phyloP scores from a whole-genome alignment of 2,329 filamentous ascomycete species.

The Pseudogymnoascus sp. region DNA sequence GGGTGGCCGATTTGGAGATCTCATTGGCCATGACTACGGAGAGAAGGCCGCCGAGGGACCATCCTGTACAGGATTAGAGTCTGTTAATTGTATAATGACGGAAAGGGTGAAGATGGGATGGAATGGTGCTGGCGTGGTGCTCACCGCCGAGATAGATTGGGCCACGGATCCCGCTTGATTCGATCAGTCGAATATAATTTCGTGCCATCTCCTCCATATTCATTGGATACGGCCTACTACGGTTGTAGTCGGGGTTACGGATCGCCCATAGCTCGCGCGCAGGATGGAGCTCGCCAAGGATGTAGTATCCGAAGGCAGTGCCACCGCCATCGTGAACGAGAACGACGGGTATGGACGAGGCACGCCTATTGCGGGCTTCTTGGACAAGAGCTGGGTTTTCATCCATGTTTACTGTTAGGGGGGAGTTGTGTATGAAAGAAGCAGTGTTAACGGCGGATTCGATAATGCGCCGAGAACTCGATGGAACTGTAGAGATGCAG shows the following conservation, averaged over 20 bases:
- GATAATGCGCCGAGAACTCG: neutral
- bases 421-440: neutral
- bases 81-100: neutral
- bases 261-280: constrained; percentile 8
- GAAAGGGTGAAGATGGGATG: neutral
- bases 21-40: neutral
- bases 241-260: neutral
- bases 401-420: neutral
- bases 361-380: neutral
- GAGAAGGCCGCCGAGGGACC: neutral
- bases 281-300: neutral
- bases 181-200: neutral
- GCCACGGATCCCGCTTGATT: neutral
- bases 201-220: neutral
- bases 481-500: neutral
- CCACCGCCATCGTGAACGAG: constrained; percentile 7
- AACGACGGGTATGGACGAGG: neutral
- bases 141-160: constrained; percentile 1
- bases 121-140: neutral
- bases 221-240: neutral
- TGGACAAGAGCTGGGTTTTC: neutral
- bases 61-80: neutral
- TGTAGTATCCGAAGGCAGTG: neutral
- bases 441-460: neutral
- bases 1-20: neutral